phyloP scores from a whole-genome alignment of 2,329 filamentous ascomycete species.

The Fusarium newnesense region DNA sequence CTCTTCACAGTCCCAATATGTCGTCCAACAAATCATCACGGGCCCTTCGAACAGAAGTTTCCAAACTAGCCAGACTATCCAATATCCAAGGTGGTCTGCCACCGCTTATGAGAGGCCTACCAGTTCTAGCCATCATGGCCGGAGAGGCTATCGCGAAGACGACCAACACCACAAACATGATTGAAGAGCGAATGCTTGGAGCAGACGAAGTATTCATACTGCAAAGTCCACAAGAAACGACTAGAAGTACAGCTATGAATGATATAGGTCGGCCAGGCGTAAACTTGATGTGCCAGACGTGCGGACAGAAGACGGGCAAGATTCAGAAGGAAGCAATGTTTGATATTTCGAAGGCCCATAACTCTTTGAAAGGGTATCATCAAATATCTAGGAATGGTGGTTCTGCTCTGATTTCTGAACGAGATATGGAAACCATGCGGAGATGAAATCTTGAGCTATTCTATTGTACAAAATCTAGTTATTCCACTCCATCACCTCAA shows the following conservation, averaged over 20 bases:
- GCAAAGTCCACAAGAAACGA: neutral
- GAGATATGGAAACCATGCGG: rapidly evolving
- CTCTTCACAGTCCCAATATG: neutral
- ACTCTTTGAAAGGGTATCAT: rapidly evolving
- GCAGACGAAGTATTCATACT: slow-evolving; percentile 16
- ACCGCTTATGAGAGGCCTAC: slow-evolving; percentile 31
- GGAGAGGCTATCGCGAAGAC: slow-evolving; percentile 29
- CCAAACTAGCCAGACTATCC: slow-evolving; percentile 29
- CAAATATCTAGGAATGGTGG: rapidly evolving
- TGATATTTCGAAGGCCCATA: rapidly evolving
- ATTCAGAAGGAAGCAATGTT: rapidly evolving
- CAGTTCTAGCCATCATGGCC: slow-evolving; percentile 28
- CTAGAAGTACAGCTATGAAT: rapidly evolving
- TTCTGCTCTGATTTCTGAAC: rapidly evolving
- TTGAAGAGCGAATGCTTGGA: slow-evolving; percentile 33
- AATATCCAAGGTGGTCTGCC: slow-evolving; percentile 35
- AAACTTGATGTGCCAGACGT: slow-evolving; percentile 9
- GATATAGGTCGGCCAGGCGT: slow-evolving; percentile 9
- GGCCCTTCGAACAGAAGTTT: slow-evolving; percentile 25
- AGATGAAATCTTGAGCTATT: rapidly evolving
- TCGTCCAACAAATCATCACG: slow-evolving; percentile 3
- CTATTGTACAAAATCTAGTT: neutral
- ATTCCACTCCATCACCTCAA: neutral
- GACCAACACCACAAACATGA: slow-evolving; percentile 12
- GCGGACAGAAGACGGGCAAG: neutral